Percentiles rank a stretch among this genome's conserved stretches.
phyloP scores from a whole-genome alignment of 768 basidiomycete genomes.

The Amanita jacksonii region DNA sequence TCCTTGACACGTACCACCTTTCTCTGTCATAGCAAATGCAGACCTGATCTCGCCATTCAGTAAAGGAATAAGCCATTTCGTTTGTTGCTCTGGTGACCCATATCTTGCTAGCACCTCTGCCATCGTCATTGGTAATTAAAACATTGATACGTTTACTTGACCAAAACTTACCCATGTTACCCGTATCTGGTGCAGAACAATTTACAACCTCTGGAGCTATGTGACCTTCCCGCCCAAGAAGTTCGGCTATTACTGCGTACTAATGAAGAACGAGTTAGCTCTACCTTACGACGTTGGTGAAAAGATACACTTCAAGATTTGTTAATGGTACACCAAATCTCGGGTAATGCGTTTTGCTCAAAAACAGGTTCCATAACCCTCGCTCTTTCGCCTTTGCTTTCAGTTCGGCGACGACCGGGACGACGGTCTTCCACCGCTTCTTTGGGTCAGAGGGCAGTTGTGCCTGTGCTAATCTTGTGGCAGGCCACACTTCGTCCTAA shows the following conservation, averaged over 20 bases:
- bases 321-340: slow-evolving; percentile 81
- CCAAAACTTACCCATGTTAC: slow-evolving; percentile 78
- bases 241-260: slow-evolving; percentile 98
- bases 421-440: slow-evolving; percentile 76
- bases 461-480: slow-evolving; percentile 63
- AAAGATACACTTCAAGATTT: slow-evolving; percentile 72
- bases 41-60: slow-evolving; percentile 90
- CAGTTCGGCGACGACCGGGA: slow-evolving; percentile 73
- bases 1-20: slow-evolving; percentile 47
- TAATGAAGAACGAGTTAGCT: slow-evolving; percentile 21
- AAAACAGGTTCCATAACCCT: slow-evolving; percentile 96
- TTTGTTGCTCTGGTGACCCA: slow-evolving; percentile 84
- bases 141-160: neutral
- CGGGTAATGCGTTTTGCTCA: slow-evolving; percentile 91
- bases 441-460: slow-evolving; percentile 72
- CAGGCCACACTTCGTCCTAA: slow-evolving; percentile 85
- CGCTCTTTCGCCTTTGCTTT: slow-evolving; percentile 81
- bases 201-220: slow-evolving; percentile 84
- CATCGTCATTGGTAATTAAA: neutral
- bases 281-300: neutral
- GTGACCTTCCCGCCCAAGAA: slow-evolving; percentile 77
- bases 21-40: slow-evolving; percentile 96
- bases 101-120: slow-evolving; percentile 95
- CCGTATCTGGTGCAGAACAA: slow-evolving; percentile 95
- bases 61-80: slow-evolving; percentile 81